Evolutionary conservation across 2,329 filamentous ascomycete genomes (phyloP).

Genomic region (Clarireedia homoeocarpa): DNA sequence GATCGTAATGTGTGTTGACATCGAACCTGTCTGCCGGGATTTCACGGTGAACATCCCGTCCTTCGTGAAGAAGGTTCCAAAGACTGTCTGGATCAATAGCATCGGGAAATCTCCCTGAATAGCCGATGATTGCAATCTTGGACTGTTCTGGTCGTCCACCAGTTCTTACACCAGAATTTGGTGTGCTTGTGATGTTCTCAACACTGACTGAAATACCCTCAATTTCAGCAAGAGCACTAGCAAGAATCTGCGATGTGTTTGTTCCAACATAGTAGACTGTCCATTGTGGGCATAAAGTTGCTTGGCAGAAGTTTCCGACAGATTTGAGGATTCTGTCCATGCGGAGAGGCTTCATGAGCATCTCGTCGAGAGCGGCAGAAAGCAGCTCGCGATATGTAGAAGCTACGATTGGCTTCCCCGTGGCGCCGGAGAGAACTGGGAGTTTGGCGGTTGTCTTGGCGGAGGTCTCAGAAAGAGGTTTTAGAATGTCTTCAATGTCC

Average conservation of each 20-base stretch:
- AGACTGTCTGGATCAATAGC: neutral
- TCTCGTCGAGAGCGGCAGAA: neutral
- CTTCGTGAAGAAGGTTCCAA: neutral
- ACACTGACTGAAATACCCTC: neutral
- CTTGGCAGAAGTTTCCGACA: no score
- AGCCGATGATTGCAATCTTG: slow-evolving; percentile 3
- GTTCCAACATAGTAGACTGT: no score
- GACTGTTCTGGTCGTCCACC: neutral
- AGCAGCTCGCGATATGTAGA: no score
- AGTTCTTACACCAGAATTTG: neutral
- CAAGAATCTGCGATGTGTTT: no score
- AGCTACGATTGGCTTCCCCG: neutral
- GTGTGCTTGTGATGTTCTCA: neutral
- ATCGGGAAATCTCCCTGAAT: neutral
- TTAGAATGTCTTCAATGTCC: neutral
- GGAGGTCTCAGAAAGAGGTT: neutral
- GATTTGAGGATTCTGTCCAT: neutral
- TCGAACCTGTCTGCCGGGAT: slow-evolving; percentile 62
- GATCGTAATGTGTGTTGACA: slow-evolving; percentile 60
- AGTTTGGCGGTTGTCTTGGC: neutral
- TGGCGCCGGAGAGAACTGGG: neutral
- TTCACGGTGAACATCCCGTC: slow-evolving; percentile 9
- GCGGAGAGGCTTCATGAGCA: neutral
- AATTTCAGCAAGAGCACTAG: neutral
- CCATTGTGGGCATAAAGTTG: no score